Base-by-base conservation (phyloP, 345 rosid species). In the Excoecaria agallocha region DNA sequence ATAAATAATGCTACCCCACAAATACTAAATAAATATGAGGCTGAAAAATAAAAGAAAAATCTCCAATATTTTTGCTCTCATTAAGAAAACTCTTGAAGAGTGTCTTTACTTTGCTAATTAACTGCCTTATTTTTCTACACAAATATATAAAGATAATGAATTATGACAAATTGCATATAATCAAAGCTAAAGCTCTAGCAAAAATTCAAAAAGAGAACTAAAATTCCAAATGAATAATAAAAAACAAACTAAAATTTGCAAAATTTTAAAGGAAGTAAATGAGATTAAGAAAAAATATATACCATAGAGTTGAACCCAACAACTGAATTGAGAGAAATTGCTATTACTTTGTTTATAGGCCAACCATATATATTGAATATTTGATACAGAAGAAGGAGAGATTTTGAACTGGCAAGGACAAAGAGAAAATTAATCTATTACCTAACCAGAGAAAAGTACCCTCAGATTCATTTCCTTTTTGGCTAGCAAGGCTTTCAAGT, bases 401-500 rank as follows among this genome's bases (percentile, higher is more conserved):
- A 65, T 46, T 46, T 3, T 16, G 56, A 37, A 56, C 37, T 72
- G n/a, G n/a, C n/a, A n/a, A n/a, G n/a, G n/a, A n/a, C n/a, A n/a
- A n/a, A n/a, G n/a, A n/a, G n/a, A n/a, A n/a, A n/a, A n/a, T n/a
- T n/a, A n/a, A n/a, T n/a, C n/a, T n/a, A n/a, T n/a, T n/a, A n/a
- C n/a, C n/a, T n/a, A n/a, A n/a, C n/a, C n/a, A n/a, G n/a, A n/a
- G n/a, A n/a, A n/a, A n/a, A n/a, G n/a, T 86, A 51, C 98, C 98
- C 63, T 72, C 81, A 5, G 83, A 60, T 46, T 55, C 84, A 87
- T 81, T 80, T 39, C 75, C 79, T 71, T 65, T 79, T 49, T 59
- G 79, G n/a, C 74, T 79, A 4, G 87, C 77, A 73, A 89, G 85
- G 17, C 74, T 79, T 69, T 91, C 89, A 37, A 95, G 93, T 81